Evolutionary conservation across 2,329 filamentous ascomycete genomes (phyloP).

Genomic region (Escovopsis sp.): DNA sequence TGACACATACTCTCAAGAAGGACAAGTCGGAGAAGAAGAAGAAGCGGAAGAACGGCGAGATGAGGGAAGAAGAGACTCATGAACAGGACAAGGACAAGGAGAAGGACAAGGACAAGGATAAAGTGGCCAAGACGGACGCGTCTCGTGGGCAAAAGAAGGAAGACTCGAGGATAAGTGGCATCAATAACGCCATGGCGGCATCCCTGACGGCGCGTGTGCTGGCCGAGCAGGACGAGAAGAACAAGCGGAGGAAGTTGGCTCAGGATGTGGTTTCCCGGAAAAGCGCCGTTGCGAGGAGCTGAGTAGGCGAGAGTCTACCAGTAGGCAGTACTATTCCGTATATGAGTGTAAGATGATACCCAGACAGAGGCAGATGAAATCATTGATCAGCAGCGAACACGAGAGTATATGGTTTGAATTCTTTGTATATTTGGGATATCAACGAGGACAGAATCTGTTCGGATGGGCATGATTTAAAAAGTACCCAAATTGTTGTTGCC

Average conservation of each 20-base stretch:
- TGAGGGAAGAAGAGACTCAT: constrained; percentile 12
- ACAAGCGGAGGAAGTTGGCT: constrained; percentile 60
- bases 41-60: constrained; percentile 43
- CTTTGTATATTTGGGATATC: too few relatives aligned
- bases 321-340: too few relatives aligned
- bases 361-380: too few relatives aligned
- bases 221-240: constrained; percentile 69
- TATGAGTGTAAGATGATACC: too few relatives aligned
- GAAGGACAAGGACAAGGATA: constrained; percentile 12
- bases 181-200: constrained; percentile 81
- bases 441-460: too few relatives aligned
- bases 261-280: constrained; percentile 4
- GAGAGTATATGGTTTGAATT: too few relatives aligned
- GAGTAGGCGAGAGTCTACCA: not conserved
- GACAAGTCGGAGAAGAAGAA: constrained; percentile 49
- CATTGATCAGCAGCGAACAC: too few relatives aligned
- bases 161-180: constrained; percentile 37
- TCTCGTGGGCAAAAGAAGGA: constrained; percentile 13
- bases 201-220: constrained; percentile 75
- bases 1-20: constrained; percentile 85
- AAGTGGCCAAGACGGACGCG: constrained; percentile 3
- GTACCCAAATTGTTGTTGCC: too few relatives aligned
- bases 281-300: constrained; percentile 3
- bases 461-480: too few relatives aligned
- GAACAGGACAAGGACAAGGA: constrained; percentile 13